Evolutionary conservation across 108 stramenopile genomes (phyloP).

Genomic region (Skeletonema marinoi): DNA sequence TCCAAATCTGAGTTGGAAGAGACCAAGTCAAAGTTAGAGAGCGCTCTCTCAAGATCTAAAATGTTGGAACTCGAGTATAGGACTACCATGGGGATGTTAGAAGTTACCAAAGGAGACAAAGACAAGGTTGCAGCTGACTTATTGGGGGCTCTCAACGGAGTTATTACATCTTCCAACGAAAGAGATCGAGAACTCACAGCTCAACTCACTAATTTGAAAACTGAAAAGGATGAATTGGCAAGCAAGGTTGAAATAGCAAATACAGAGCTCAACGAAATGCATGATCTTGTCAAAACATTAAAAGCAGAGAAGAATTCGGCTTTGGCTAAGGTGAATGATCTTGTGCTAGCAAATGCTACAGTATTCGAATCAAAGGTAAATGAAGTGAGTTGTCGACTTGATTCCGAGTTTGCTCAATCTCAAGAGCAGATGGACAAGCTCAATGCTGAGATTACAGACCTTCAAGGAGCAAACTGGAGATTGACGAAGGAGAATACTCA

Average conservation of each 20-base stretch:
- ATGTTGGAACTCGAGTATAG: neutral
- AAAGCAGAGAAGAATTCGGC: neutral
- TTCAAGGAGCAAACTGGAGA: neutral
- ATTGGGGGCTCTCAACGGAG: neutral
- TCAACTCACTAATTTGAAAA: neutral
- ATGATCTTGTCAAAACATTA: neutral
- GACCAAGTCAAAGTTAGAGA: neutral
- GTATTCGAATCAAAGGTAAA: neutral
- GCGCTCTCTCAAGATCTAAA: neutral
- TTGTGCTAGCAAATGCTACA: neutral
- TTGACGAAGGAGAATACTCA: neutral
- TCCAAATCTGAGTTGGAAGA: neutral
- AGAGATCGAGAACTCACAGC: neutral
- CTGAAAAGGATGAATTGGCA: neutral
- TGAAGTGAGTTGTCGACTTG: neutral
- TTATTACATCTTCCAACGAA: neutral
- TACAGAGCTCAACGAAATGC: neutral
- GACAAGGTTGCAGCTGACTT: neutral
- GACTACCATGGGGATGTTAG: neutral
- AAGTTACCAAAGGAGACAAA: neutral
- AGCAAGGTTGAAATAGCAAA: neutral
- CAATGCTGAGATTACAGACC: neutral
- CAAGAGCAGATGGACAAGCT: neutral
- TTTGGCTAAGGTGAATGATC: neutral
- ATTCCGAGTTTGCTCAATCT: neutral